Conservation (phyloP, 768 basidiomycete species). For the Tricholoma sp. region DNA sequence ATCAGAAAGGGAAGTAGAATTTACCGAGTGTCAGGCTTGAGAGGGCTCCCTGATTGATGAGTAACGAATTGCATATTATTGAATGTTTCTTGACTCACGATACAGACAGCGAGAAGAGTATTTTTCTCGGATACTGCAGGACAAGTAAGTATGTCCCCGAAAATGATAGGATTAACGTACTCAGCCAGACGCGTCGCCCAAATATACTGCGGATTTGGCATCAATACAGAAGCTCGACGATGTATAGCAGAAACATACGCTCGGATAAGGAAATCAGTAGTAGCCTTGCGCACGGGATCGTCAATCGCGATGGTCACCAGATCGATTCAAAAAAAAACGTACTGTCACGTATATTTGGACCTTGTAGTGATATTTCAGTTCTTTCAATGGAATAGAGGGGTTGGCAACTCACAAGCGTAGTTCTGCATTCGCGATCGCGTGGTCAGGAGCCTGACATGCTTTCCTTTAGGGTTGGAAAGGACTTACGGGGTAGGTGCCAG, state of each 20-base stretch:
- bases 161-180: conserved; percentile 9
- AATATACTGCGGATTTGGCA: conserved; percentile 15
- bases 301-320: neutral
- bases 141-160: neutral
- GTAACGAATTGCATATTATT: neutral
- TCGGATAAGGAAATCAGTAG: conserved; percentile 26
- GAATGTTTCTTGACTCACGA: conserved; percentile 11
- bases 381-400: neutral
- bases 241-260: conserved; percentile 15
- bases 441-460: neutral
- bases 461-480: neutral
- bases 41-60: conserved; percentile 4
- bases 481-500: conserved; percentile 1
- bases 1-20: neutral
- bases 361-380: conserved; percentile 4
- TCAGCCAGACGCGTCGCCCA: conserved; percentile 21
- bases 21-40: conserved; percentile 15
- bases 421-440: neutral
- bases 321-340: neutral
- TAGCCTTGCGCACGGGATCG: conserved; percentile 11
- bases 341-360: conserved; percentile 25
- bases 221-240: neutral
- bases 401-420: neutral
- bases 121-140: conserved; percentile 15
- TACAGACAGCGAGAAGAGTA: conserved; percentile 10